Evolutionary conservation across 2,329 filamentous ascomycete species (phyloP), one percentile per base, ranked within the genome.

Genomic region (Pseudopyricularia cyperi): DNA sequence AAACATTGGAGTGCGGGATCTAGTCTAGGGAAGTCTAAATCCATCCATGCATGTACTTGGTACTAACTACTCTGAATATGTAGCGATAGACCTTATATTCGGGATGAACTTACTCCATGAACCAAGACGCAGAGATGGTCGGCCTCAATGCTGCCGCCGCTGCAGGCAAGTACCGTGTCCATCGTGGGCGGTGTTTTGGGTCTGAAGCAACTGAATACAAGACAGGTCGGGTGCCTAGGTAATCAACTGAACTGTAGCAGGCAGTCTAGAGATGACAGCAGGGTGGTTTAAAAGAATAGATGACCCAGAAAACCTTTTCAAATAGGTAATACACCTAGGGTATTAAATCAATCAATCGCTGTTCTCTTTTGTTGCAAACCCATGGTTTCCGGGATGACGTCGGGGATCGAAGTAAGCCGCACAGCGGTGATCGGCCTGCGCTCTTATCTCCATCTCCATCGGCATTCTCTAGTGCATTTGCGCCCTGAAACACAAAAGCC

Each of bases 51-150:
- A n/a, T n/a, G n/a, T n/a, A n/a, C n/a, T 30, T 30, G 28, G 28
- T 30, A 30, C 5, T 30, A n/a, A n/a, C n/a, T n/a, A n/a, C n/a
- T n/a, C n/a, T n/a, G n/a, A n/a, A 30, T 30, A 5, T 30, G 4
- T 30, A 30, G 9, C 4, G 28, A 30, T 9, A 30, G 9, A 9
- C 28, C 28, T 30, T 4, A 6, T 15, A 4, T 37, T 17, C 12
- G 26, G 6, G n/a, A 11, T 15, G 22, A 48, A 66, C 77, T 65
- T 77, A 86, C 82, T 69, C 87, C 80, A 63, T 91, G 87, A 51
- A 89, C 82, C 46, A 91, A 73, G 42, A 91, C 84, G 61, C 82
- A 85, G 55, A 91, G 78, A 65, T 90, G 87, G 57, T 85, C 75
- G 48, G 83, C 80, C 54, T 75, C 68, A 46, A 63, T 51, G 60